Evolutionary conservation across 192 early-diverging fungal genomes (phyloP).

Genomic region (Mortierella hygrophila): DNA sequence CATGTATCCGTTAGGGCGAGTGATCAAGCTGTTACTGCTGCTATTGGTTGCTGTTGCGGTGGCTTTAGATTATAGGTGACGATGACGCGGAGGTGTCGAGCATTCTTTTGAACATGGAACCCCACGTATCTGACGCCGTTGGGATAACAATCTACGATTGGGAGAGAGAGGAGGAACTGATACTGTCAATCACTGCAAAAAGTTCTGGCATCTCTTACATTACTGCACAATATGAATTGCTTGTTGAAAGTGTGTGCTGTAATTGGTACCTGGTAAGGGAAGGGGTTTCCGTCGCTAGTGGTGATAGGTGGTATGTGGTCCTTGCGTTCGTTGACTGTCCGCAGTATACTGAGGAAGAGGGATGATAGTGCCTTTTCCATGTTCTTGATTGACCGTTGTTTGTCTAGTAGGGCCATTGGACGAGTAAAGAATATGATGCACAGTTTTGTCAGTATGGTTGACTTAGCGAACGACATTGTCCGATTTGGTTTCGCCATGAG

Average conservation of each 20-base stretch:
- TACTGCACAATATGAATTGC: no score
- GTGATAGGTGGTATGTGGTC: constrained; percentile 77
- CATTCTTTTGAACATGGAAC: constrained; percentile 68
- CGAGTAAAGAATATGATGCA: neutral
- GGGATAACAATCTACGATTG: constrained; percentile 64
- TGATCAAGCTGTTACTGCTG: neutral
- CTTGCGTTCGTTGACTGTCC: constrained; percentile 72
- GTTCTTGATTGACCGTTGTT: constrained; percentile 55
- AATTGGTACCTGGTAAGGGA: constrained; percentile 68
- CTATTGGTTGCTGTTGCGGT: neutral
- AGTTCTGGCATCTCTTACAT: no score
- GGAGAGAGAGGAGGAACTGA: neutral
- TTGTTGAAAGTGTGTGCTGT: no score
- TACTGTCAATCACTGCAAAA: neutral
- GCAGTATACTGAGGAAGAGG: constrained; percentile 63
- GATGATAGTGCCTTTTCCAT: constrained; percentile 61
- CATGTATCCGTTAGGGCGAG: no score
- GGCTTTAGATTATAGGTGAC: constrained; percentile 24
- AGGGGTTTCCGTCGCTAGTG: constrained; percentile 68
- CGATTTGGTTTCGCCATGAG: neutral
- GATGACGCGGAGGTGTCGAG: constrained; percentile 58
- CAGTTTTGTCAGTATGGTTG: neutral
- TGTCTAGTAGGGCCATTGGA: constrained; percentile 49
- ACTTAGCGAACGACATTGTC: neutral
- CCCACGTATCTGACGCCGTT: constrained; percentile 64